Conservation (phyloP, 306 rosid species). For the Corylus avellana region DNA sequence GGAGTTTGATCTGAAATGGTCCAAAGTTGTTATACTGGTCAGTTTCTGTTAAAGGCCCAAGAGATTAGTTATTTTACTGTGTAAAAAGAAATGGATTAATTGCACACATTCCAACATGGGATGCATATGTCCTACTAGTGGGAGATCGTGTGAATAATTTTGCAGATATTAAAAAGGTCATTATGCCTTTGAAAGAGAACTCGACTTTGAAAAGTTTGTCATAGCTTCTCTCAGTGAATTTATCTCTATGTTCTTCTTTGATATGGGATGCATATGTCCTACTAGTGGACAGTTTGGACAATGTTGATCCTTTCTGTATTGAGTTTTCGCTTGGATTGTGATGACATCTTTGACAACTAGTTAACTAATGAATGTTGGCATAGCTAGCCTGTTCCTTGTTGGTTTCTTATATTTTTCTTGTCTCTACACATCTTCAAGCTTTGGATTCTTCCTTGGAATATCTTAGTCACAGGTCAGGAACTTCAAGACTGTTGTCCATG, state of each 20-base stretch:
- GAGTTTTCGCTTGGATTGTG: not conserved
- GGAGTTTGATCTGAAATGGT: not conserved
- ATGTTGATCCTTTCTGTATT: not conserved
- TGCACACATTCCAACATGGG: not conserved
- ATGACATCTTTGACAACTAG: not conserved
- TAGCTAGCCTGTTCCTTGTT: not conserved
- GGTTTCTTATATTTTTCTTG: not conserved
- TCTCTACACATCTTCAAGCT: not conserved
- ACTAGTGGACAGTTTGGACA: not conserved
- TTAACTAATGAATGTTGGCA: not conserved
- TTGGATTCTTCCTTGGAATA: not conserved
- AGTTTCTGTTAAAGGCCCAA: not conserved
- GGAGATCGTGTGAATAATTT: not conserved
- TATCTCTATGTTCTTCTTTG: not conserved
- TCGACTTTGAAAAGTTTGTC: not conserved
- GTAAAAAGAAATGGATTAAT: not conserved
- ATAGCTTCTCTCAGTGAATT: not conserved
- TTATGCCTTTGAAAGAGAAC: not conserved
- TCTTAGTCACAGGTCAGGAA: not conserved
- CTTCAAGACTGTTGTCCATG: not conserved
- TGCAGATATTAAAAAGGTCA: not conserved
- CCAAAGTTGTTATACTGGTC: not conserved
- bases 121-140: not conserved
- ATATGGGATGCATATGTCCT: not conserved
- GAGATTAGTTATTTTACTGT: not conserved